A percentile compares a stretch with the other conserved stretches of the same genome.
Evolutionary conservation across 345 rosid genomes (phyloP).

Genomic region (Noccaea bulbosa): DNA sequence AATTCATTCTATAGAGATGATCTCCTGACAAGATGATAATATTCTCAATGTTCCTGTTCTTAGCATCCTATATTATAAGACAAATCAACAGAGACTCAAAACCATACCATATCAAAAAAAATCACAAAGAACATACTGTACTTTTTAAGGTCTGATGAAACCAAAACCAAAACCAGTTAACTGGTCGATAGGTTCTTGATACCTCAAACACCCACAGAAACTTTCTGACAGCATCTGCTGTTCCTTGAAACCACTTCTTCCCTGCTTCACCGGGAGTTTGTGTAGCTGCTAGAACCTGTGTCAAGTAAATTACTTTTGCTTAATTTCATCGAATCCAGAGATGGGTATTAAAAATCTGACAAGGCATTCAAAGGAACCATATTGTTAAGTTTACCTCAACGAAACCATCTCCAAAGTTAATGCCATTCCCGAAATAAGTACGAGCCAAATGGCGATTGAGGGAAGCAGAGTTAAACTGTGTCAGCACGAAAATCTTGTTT

Average conservation of each 20-base stretch:
- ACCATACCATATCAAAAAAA: slow-evolving; percentile 1
- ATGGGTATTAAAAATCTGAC: too few species aligned
- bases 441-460: slow-evolving; percentile 92
- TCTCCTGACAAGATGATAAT: slow-evolving; percentile 83
- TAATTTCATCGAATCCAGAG: neutral
- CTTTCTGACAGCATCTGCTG: slow-evolving; percentile 99
- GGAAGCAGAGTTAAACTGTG: slow-evolving; percentile 95
- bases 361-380: neutral
- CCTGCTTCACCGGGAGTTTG: slow-evolving; percentile 96
- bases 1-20: slow-evolving; percentile 91
- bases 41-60: slow-evolving; percentile 77
- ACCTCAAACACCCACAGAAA: slow-evolving; percentile 98
- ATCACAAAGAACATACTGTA: neutral
- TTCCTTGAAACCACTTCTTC: slow-evolving; percentile 95
- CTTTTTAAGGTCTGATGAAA: neutral
- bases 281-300: slow-evolving; percentile 94
- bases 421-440: slow-evolving; percentile 89
- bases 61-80: slow-evolving; percentile 67
- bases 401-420: slow-evolving; percentile 92
- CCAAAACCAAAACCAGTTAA: too few species aligned
- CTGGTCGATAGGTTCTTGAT: slow-evolving; percentile 1
- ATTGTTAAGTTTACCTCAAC: slow-evolving; percentile 68
- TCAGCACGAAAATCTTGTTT: slow-evolving; percentile 90
- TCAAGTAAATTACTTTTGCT: slow-evolving; percentile 7
- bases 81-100: slow-evolving; percentile 16